phyloP scores from a whole-genome alignment of 1,284 basidiomycete species.

The Austroboletus niveus region DNA sequence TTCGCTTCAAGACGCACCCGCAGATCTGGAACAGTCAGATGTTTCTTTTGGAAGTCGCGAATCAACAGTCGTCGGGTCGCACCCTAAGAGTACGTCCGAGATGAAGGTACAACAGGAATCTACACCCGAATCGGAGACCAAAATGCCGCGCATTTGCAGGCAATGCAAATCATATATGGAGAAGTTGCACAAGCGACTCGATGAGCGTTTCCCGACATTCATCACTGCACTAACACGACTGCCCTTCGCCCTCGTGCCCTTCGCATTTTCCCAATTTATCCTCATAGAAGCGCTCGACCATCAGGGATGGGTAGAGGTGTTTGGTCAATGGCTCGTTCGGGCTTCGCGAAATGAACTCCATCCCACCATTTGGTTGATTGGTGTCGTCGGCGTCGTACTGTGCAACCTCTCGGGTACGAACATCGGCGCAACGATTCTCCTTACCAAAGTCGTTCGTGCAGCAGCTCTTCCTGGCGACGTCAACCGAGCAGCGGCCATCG shows the following conservation, averaged over 20 bases:
- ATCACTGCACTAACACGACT: conserved; percentile 67
- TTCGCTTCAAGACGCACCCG: neutral
- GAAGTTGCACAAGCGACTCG: conserved; percentile 24
- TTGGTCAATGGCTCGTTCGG: conserved; percentile 68
- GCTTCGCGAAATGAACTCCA: conserved; percentile 47
- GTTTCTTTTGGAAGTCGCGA: conserved; percentile 8
- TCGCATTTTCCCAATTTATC: conserved; percentile 95
- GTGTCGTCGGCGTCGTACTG: conserved; percentile 65
- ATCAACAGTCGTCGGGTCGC: neutral
- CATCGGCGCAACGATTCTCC: conserved; percentile 93
- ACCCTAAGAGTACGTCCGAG: conserved; percentile 1
- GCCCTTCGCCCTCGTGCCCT: conserved; percentile 83
- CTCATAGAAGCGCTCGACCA: conserved; percentile 83
- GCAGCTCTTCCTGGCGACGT: conserved; percentile 22
- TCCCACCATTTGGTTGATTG: conserved; percentile 55
- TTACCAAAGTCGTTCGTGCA: conserved; percentile 54
- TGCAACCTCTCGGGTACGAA: conserved; percentile 94
- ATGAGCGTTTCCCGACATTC: conserved; percentile 70
- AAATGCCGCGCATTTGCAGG: conserved; percentile 4
- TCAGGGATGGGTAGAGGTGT: conserved; percentile 91
- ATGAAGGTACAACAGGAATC: neutral
- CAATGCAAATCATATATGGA: conserved; percentile 21
- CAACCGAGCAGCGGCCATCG: conserved; percentile 46
- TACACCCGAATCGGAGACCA: neutral
- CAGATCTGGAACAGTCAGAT: neutral